Evolutionary conservation across 371 early-diverging fungal species (phyloP).

Genomic region (Mortierella sp.): DNA sequence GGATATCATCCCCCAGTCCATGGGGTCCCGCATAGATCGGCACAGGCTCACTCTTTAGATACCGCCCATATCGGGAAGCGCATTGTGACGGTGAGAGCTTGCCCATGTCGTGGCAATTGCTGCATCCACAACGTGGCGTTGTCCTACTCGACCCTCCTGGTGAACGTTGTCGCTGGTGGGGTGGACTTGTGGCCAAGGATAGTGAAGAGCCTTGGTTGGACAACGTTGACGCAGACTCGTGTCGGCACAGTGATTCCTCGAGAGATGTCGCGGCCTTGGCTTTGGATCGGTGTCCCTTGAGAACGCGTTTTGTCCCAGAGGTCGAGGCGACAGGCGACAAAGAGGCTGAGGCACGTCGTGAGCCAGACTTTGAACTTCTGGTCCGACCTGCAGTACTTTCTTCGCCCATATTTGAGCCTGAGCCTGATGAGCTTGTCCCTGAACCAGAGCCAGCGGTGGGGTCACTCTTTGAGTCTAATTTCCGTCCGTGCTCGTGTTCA

Average conservation of each 20-base stretch:
- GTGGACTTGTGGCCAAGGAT: conserved; percentile 4
- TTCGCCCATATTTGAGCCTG: too few species aligned
- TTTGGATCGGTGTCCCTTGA: too few species aligned
- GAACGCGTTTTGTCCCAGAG: too few species aligned
- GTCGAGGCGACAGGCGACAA: not conserved
- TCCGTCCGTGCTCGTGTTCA: not conserved
- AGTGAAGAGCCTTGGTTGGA: not conserved
- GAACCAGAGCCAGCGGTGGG: too few species aligned
- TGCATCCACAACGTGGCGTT: conserved; percentile 14
- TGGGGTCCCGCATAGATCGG: conserved; percentile 49
- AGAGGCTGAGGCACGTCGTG: not conserved
- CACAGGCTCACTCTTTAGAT: conserved; percentile 31
- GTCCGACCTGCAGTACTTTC: too few species aligned
- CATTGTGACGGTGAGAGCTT: conserved; percentile 25
- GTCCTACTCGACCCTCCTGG: conserved; percentile 21
- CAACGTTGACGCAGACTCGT: too few species aligned
- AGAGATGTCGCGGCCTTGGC: too few species aligned
- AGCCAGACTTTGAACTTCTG: not conserved
- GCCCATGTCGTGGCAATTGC: conserved; percentile 20
- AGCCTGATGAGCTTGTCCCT: too few species aligned
- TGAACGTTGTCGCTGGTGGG: conserved; percentile 20
- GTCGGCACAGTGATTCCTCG: too few species aligned
- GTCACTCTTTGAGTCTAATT: too few species aligned
- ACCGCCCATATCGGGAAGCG: conserved; percentile 41
- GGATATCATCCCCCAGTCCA: conserved; percentile 50